phyloP scores from a whole-genome alignment of 441 rosid genomes.

The Corymbia calophylla region DNA sequence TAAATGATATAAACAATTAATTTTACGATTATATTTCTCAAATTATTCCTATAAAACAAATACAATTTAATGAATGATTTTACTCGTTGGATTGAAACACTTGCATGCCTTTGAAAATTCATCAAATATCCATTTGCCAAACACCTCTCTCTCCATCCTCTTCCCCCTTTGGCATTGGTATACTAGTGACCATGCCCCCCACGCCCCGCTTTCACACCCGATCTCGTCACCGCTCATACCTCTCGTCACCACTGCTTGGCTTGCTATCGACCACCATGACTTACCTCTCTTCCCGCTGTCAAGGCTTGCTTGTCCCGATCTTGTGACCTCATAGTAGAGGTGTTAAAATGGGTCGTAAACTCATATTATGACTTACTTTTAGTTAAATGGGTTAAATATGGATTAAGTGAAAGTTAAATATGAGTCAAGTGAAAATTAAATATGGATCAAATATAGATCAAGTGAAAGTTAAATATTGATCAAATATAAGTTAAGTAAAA shows the following conservation, averaged over 20 bases:
- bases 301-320: rapidly evolving
- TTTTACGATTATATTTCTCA: rapidly evolving
- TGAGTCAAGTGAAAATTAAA: no score
- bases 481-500: no score
- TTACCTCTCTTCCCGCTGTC: neutral
- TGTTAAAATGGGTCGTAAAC: no score
- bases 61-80: no score
- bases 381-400: no score
- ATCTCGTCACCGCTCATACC: rapidly evolving
- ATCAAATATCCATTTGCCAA: neutral
- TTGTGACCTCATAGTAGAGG: no score
- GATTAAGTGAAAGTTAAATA: no score
- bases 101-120: no score
- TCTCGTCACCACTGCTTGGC: neutral
- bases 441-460: no score
- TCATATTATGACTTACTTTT: no score
- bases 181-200: rapidly evolving
- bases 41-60: rapidly evolving
- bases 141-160: neutral
- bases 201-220: rapidly evolving
- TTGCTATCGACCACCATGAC: rapidly evolving
- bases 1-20: rapidly evolving
- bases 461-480: no score
- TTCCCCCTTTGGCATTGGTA: rapidly evolving
- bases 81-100: rapidly evolving